Evolutionary conservation across 176 grass and related monocot species (phyloP), one percentile per base, ranked within the genome.

Genomic region (Oryza australiensis): DNA sequence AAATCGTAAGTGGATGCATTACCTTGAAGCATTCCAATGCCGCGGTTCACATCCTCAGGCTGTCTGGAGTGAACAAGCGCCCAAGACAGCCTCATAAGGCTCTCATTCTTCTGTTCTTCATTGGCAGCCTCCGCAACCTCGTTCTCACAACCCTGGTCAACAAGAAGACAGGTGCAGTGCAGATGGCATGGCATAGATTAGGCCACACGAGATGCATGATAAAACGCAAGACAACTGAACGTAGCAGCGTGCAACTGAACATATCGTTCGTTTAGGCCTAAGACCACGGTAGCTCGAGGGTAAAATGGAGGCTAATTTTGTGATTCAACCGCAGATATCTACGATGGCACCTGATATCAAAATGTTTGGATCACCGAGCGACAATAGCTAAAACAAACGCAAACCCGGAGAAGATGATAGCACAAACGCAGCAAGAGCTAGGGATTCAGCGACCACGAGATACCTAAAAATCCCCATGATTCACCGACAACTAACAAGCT

Each of bases 21-120:
- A 97, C 95, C 95, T 92, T 97, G 68, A 78, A 97, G 90, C 95
- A 97, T 97, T 41, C 84, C 95, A 16, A 94, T 97, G 65, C 95
- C 92, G 0, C 95, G 90, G 89, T 97, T 92, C 60, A 97, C 86
- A 83, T 94, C 95, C 72, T 97, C 90, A 34, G 95, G 71, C 24
- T 91, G 92, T 81, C 86, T 87, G 4, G 95, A 91, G 77, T 97
- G 95, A 68, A 94, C 95, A 41, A 97, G 95, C 3, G 95, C 87
- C 95, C 95, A 97, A 3, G 95, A 94, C 3, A 97, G 83, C 64
- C 95, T 91, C 95, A 97, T 97, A 18, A 94, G 86, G 51, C 95
- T 89, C 5, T 94, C 95, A 26, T 72, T 92, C 68, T 92, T 94
- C 24, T 92, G 84, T 48, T 87, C 85, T 68, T 89, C 90, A 67